These are phyloP conservation scores for Ilyonectria sp. DNA, from an alignment of 2,329 filamentous ascomycete species.

Conservation along the genomic window DNA sequence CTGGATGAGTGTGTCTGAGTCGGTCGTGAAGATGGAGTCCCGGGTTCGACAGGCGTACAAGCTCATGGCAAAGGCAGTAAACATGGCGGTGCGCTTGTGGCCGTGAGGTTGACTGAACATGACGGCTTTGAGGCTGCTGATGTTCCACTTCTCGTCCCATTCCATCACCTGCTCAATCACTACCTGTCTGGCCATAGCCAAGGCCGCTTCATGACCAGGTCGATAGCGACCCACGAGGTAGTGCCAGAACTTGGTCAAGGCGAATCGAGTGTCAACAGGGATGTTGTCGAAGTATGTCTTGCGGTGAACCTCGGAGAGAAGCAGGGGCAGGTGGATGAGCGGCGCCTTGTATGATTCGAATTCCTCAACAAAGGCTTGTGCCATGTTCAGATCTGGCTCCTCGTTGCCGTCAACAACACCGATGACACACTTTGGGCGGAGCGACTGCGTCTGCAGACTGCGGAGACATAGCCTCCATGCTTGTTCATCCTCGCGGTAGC, in stretches of 20 bases:
- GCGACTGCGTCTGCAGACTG: constrained; percentile 29
- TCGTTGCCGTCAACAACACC: constrained; percentile 35
- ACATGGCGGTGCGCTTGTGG: constrained; percentile 34
- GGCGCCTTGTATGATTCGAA: constrained; percentile 27
- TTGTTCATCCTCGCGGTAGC: constrained; percentile 34
- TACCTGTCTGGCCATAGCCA: constrained; percentile 14
- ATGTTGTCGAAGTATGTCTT: constrained; percentile 28
- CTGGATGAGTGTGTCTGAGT: constrained; percentile 28
- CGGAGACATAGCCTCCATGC: constrained; percentile 33
- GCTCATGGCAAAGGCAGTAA: constrained; percentile 32
- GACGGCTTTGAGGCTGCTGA: constrained; percentile 26
- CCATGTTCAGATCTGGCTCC: constrained; percentile 32
- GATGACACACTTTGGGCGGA: constrained; percentile 30
- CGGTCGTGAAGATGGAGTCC: constrained; percentile 33
- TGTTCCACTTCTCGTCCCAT: constrained; percentile 33
- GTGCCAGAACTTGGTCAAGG: constrained; percentile 23
- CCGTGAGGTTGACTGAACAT: constrained; percentile 18
- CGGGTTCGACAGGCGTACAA: constrained; percentile 27
- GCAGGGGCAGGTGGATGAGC: constrained; percentile 33
- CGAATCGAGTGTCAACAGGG: constrained; percentile 18
- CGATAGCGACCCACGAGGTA: constrained; percentile 25
- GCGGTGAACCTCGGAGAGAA: constrained; percentile 32
- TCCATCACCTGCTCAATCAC: constrained; percentile 27
- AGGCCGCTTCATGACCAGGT: constrained; percentile 23
- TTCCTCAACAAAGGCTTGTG: constrained; percentile 27